Base-by-base conservation (phyloP, 306 rosid species). In the Medicago truncatula region DNA sequence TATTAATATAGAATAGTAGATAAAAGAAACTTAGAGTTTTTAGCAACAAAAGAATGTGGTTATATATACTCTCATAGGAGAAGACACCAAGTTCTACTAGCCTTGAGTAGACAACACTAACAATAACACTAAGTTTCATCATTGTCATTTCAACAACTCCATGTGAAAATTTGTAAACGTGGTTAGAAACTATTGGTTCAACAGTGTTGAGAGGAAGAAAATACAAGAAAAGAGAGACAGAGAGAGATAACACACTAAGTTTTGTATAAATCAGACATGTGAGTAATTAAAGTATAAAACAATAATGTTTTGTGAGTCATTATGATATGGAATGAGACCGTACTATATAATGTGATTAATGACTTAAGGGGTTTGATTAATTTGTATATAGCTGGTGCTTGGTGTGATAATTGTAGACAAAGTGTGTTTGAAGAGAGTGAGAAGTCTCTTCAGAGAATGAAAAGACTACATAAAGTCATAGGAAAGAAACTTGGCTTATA, bases 81-180 rank as follows among this genome's bases (percentile, higher is more conserved):
- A 85, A 88, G 36, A 87, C 87, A 18, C 92, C 76, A 68, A 83
- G 87, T 54, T 89, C 77, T 57, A 85, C 73, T 89, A 83, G 84
- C 70, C 85, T 83, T 17, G 93, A 88, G 82, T 89, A 91, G 86
- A 88, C 87, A 67, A 88, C 88, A 69, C 92, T 77, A 66, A 88
- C 88, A 69, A 90, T 77, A 66, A 1, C 82, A 46, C 58, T 68
- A 46, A 14, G 78, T 89, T 88, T 80, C 49, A 80, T 84, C 89
- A 88, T 88, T 39, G 4, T 81, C 87, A 86, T 84, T 79, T 85
- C 87, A 81, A 88, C 82, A 68, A 57, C 82, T 52, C 78, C 88
- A 54, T 78, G 85, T 17, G 91, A 84, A 36, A 79, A n/a, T 44
- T 78, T 83, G 67, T 82, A 78, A 41, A 76, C 23, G 60, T 83